Base-by-base conservation (phyloP, 108 stramenopile species). In the Mayamaea pseudoterrestris region DNA sequence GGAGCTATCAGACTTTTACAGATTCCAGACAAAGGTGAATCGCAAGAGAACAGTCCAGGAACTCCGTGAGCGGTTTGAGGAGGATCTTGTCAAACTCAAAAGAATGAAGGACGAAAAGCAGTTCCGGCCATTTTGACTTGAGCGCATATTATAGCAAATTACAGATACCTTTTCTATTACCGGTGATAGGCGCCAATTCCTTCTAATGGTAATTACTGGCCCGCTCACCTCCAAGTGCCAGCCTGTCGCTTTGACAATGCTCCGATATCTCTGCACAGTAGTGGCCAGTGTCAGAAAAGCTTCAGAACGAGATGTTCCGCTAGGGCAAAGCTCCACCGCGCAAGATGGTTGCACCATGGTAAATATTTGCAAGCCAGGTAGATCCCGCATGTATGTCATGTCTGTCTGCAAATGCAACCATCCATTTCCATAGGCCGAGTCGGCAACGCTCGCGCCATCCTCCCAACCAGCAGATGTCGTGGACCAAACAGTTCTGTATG, bases 291-390 rank as follows among this genome's bases (percentile, higher is more conserved):
- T 39, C 13, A 61, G 49, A 42, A 84, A 84, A 27, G 72, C 69
- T 6, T 60, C 51, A 6, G 14, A 21, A 39, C 57, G 47, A n/a
- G n/a, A n/a, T n/a, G n/a, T n/a, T n/a, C n/a, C n/a, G n/a, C n/a
- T n/a, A n/a, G n/a, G n/a, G n/a, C n/a, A n/a, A 3, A 90, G 50
- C 27, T 56, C 47, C 28, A 63, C 60, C 2, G 78, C 80, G 20
- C 68, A 67, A 11, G 86, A 82, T 41, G 82, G 87, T 37, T 67
- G 66, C 3, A 75, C 74, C 81, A 90, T 83, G 41, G 80, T 76
- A 47, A 90, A 90, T 17, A 90, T 78, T 53, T 90, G 87, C 37
- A 82, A 65, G 30, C 87, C 87, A 27, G 87, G 82, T 24, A 82
- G 87, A 61, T 69, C 74, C 16, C 55, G 59, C 34, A 65, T 43